Conservation (phyloP, 345 rosid species). For the Eutrema japonicum region DNA sequence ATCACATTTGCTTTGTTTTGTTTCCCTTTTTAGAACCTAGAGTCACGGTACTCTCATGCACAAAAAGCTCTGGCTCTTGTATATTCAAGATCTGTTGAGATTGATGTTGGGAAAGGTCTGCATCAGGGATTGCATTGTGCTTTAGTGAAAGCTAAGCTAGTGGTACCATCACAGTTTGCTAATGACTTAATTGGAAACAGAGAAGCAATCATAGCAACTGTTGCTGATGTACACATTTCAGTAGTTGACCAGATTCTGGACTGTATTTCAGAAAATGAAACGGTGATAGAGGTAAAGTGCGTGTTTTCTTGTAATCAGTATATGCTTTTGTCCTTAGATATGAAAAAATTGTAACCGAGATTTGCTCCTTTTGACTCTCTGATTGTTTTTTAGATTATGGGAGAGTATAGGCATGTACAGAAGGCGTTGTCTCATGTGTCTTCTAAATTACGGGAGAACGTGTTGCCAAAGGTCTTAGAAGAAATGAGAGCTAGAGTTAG, state of each 20-base stretch:
- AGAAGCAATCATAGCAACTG: constrained; percentile 45
- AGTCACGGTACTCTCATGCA: constrained; percentile 59
- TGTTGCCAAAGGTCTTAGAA: constrained; percentile 47
- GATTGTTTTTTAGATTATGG: constrained; percentile 31
- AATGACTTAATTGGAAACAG: constrained; percentile 33
- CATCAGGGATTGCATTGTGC: constrained; percentile 39
- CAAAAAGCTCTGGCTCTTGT: constrained; percentile 62
- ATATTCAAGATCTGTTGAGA: constrained; percentile 62
- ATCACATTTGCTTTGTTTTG: neutral
- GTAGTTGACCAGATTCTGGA: constrained; percentile 41
- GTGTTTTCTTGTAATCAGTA: neutral
- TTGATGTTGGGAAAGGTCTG: constrained; percentile 49
- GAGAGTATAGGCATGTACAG: constrained; percentile 41
- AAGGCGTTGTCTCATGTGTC: constrained; percentile 34
- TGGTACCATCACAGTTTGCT: constrained; percentile 49
- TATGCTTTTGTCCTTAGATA: neutral
- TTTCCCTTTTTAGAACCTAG: constrained; percentile 48
- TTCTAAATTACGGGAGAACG: constrained; percentile 35
- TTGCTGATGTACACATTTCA: constrained; percentile 51
- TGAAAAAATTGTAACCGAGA: neutral
- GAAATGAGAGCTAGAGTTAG: constrained; percentile 39
- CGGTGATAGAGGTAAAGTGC: constrained; percentile 56
- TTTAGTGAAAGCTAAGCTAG: constrained; percentile 57
- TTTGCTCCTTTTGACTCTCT: constrained; percentile 18
- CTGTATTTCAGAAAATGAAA: constrained; percentile 48